phyloP scores from a whole-genome alignment of 2,329 filamentous ascomycete genomes.

The Colletotrichum kahawae region DNA sequence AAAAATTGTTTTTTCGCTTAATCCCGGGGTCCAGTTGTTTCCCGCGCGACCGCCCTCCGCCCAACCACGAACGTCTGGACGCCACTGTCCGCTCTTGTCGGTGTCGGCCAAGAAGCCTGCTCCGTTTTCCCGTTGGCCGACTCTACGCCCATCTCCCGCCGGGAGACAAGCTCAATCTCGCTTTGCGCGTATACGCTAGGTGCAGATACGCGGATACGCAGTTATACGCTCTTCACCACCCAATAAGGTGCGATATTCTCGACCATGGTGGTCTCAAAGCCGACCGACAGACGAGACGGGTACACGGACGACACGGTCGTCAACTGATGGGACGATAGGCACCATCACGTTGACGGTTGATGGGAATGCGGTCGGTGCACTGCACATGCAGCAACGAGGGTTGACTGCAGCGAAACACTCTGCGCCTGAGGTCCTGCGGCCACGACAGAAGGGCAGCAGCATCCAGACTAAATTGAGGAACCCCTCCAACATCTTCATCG shows the following conservation, averaged over 20 bases:
- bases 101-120: background rate
- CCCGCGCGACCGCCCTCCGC: constrained; percentile 7
- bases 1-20: background rate
- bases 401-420: constrained; percentile 8
- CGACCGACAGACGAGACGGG: background rate
- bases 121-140: background rate
- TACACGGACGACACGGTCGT: constrained; percentile 6
- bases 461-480: background rate
- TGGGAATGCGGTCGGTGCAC: background rate
- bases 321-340: background rate
- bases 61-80: background rate
- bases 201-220: constrained; percentile 6
- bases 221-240: background rate
- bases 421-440: constrained; percentile 6
- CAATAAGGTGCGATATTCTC: background rate
- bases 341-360: background rate
- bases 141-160: background rate
- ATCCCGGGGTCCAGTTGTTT: constrained; percentile 9
- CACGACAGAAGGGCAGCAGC: background rate
- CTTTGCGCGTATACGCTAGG: background rate
- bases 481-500: background rate
- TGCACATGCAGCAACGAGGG: background rate
- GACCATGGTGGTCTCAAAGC: background rate
- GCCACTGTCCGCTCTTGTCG: background rate
- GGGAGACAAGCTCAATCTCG: background rate